These are phyloP conservation scores for Vickermania ingenoplastis DNA, from an alignment of 208 protist genomes.

Conservation along the genomic window DNA sequence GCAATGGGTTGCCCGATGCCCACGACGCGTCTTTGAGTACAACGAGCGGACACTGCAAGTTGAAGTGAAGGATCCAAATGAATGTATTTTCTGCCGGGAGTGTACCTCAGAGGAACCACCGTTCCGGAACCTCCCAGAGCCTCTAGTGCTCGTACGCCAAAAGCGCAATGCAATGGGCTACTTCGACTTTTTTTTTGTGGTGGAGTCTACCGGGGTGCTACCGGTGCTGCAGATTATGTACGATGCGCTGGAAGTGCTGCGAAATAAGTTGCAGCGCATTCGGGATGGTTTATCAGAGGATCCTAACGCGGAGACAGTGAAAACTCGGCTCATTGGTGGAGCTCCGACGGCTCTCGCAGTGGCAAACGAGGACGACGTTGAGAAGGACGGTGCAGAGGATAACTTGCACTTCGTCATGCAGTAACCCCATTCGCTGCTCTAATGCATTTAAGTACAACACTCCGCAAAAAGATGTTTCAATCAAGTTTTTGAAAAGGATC, in stretches of 20 bases:
- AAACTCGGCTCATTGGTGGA: constrained; percentile 65
- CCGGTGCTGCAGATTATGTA: constrained; percentile 80
- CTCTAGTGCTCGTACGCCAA: constrained; percentile 80
- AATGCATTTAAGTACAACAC: too few species aligned
- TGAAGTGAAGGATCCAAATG: constrained; percentile 45
- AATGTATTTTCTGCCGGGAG: constrained; percentile 92
- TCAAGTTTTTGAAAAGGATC: too few species aligned
- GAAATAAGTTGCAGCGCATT: constrained; percentile 65
- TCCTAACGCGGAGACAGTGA: constrained; percentile 44
- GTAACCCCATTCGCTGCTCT: too few species aligned
- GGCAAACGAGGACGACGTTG: constrained; percentile 68
- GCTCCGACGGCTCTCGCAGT: constrained; percentile 79
- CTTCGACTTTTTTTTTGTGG: constrained; percentile 85
- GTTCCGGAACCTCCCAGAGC: constrained; percentile 66
- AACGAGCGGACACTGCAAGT: constrained; percentile 55
- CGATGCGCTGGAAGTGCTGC: constrained; percentile 74
- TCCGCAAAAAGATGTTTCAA: too few species aligned
- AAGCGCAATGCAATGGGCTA: constrained; percentile 59
- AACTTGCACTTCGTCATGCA: constrained; percentile 85
- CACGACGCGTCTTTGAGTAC: constrained; percentile 78
- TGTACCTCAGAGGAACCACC: constrained; percentile 73
- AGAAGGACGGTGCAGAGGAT: constrained; percentile 59
- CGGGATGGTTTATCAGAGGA: constrained; percentile 58
- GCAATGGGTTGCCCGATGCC: constrained; percentile 86
- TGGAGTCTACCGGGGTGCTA: constrained; percentile 87